Percentiles rank a stretch among this genome's conserved stretches.
These are phyloP conservation scores for Alternaria metachromatica DNA, from an alignment of 2,329 filamentous ascomycete genomes.

Conservation along the genomic window DNA sequence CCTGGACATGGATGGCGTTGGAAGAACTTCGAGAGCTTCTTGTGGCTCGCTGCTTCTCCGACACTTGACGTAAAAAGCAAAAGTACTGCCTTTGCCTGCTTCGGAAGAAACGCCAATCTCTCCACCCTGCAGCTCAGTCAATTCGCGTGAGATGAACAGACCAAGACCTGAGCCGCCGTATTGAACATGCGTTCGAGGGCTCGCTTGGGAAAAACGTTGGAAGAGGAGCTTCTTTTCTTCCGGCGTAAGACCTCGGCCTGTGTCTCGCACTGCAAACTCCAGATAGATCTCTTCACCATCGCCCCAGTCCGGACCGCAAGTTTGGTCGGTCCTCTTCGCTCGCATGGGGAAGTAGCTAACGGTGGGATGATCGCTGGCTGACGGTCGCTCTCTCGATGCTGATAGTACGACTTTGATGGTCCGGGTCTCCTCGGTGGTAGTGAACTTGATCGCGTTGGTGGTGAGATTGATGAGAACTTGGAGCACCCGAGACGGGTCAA, in stretches of 20 bases:
- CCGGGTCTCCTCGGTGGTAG: conserved; percentile 66
- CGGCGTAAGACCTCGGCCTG: conserved; percentile 73
- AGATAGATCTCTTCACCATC: conserved; percentile 70
- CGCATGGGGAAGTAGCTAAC: conserved; percentile 70
- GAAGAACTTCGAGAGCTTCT: conserved; percentile 33
- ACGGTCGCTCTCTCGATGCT: conserved; percentile 65
- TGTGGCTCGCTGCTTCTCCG: conserved; percentile 59
- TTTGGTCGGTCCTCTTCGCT: conserved; percentile 55
- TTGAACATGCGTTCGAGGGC: conserved; percentile 75
- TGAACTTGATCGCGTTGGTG: conserved; percentile 85
- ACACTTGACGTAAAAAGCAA: conserved; percentile 77
- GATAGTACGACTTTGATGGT: conserved; percentile 71
- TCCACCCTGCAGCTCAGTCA: conserved; percentile 82
- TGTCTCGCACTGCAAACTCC: conserved; percentile 77
- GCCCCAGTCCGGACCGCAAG: conserved; percentile 71
- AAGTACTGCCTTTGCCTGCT: conserved; percentile 73
- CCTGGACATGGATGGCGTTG: conserved; percentile 34
- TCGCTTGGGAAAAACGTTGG: conserved; percentile 79
- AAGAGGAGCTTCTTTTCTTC: conserved; percentile 78
- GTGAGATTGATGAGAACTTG: conserved; percentile 78
- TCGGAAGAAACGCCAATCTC: conserved; percentile 76
- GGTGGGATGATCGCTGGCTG: conserved; percentile 47
- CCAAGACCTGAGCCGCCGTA: conserved; percentile 82
- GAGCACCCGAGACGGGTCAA: conserved; percentile 76
- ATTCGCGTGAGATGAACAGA: conserved; percentile 76